phyloP scores from a whole-genome alignment of 1,284 basidiomycete species.

The Sporisorium iseilematis-ciliati region DNA sequence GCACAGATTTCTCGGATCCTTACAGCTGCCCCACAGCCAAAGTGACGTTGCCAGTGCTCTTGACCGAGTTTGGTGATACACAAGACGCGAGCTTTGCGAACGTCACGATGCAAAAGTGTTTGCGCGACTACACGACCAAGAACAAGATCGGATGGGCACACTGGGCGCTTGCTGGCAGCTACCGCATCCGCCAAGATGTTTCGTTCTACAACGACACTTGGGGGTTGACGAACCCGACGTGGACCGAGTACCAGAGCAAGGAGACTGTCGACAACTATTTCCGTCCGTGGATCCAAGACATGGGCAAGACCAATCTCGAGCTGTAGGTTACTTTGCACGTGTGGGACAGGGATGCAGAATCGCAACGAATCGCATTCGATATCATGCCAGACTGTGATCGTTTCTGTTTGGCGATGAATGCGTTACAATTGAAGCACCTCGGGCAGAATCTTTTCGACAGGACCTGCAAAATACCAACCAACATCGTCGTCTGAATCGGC shows the following conservation, averaged over 20 bases:
- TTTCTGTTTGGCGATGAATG: neutral
- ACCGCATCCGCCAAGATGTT: conserved; percentile 30
- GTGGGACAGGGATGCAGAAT: neutral
- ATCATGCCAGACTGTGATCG: neutral
- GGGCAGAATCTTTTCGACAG: conserved; percentile 32
- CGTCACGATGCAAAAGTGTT: conserved; percentile 46
- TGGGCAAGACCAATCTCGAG: conserved; percentile 48
- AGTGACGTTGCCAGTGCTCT: conserved; percentile 24
- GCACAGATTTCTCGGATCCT: conserved; percentile 18
- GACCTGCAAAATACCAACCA: conserved; percentile 44
- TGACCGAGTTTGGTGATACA: conserved; percentile 48
- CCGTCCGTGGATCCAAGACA: conserved; percentile 38
- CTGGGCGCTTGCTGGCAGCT: conserved; percentile 43
- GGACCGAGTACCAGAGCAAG: conserved; percentile 22
- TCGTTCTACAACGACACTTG: conserved; percentile 43
- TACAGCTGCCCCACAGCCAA: conserved; percentile 37
- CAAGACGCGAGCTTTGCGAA: conserved; percentile 25
- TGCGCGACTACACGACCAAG: conserved; percentile 46
- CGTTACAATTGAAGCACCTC: conserved; percentile 12
- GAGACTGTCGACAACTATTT: conserved; percentile 42
- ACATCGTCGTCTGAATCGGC: conserved; percentile 4
- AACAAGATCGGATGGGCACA: conserved; percentile 50
- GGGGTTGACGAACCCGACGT: conserved; percentile 30
- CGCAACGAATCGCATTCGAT: neutral
- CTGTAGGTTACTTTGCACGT: conserved; percentile 5